A percentile compares a stretch with the other conserved stretches of the same genome.
These are phyloP conservation scores for Pterocarpus macrocarpus DNA, from an alignment of 306 rosid genomes.

Conservation along the genomic window DNA sequence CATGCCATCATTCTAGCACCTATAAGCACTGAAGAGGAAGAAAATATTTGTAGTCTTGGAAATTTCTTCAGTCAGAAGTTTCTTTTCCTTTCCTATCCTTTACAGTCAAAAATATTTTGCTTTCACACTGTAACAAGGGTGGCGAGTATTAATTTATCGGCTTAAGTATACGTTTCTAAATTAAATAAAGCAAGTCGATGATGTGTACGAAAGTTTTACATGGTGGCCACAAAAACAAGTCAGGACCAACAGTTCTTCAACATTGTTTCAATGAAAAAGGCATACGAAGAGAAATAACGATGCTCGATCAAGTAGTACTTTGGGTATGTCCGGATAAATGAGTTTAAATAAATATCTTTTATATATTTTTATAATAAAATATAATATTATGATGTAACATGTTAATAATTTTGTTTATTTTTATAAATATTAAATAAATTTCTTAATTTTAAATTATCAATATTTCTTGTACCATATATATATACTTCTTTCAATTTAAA, in stretches of 20 bases:
- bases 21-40: neutral
- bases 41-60: neutral
- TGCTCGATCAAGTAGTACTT: constrained; percentile 26
- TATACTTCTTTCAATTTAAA: no score
- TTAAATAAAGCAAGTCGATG: constrained; percentile 25
- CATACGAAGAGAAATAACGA: constrained; percentile 12
- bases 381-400: no score
- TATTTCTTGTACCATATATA: no score
- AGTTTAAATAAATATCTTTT: no score
- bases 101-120: constrained; percentile 11
- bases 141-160: neutral
- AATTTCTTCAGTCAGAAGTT: constrained; percentile 6
- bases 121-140: constrained; percentile 39
- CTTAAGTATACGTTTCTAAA: neutral
- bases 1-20: constrained; percentile 15
- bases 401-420: no score
- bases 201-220: constrained; percentile 28
- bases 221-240: neutral
- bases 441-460: no score
- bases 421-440: no score
- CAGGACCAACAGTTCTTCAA: neutral
- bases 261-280: neutral
- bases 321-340: neutral
- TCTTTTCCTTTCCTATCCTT: neutral
- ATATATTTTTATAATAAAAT: no score